Percentiles rank a stretch among this genome's conserved stretches.
phyloP scores from a whole-genome alignment of 306 rosid species.

The Gastrolobium villosum region DNA sequence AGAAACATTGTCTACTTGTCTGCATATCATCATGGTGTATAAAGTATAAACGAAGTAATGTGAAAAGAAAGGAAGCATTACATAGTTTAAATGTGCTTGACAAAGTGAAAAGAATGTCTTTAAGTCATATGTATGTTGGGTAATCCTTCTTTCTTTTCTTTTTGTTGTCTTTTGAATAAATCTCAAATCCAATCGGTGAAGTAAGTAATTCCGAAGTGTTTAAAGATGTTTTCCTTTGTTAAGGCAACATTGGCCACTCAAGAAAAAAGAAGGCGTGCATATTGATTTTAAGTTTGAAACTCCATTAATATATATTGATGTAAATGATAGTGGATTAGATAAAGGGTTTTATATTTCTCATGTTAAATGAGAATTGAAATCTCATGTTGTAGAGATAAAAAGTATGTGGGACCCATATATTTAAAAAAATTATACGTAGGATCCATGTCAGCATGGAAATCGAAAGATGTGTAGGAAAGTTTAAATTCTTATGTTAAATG shows the following conservation, averaged over 20 bases:
- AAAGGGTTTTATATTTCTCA: too few relatives aligned
- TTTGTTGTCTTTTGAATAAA: conserved; percentile 42
- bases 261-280: not conserved
- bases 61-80: conserved; percentile 42
- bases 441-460: too few relatives aligned
- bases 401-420: too few relatives aligned
- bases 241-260: conserved; percentile 34
- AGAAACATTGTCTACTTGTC: conserved; percentile 46
- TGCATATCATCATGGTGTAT: conserved; percentile 47
- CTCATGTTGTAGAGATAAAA: too few relatives aligned
- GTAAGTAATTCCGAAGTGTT: conserved; percentile 43
- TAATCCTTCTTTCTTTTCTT: conserved; percentile 5
- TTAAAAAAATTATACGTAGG: too few relatives aligned
- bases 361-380: too few relatives aligned
- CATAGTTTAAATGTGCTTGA: conserved; percentile 44
- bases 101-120: conserved; percentile 42
- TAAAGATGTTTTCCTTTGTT: conserved; percentile 51
- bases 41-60: conserved; percentile 16
- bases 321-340: too few relatives aligned
- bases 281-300: not conserved
- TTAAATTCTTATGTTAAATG: too few relatives aligned
- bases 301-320: not conserved
- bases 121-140: conserved; percentile 33
- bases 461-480: too few relatives aligned
- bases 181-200: conserved; percentile 38